Percentiles rank a stretch among this genome's conserved stretches.
phyloP scores from a whole-genome alignment of 345 rosid genomes.

The Acer campestre region DNA sequence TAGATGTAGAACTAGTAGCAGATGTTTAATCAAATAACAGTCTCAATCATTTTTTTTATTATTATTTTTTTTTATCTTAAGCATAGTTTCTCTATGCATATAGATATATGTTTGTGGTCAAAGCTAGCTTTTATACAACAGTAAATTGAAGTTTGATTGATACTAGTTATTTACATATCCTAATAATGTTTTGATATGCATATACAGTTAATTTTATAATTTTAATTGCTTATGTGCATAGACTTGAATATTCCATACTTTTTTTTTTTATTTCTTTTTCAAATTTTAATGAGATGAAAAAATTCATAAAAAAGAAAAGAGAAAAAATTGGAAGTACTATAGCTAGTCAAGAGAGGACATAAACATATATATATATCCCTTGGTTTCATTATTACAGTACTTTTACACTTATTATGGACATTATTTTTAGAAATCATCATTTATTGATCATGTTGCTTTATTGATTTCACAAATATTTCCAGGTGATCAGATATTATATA shows the following conservation, averaged over 20 bases:
- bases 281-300: not conserved
- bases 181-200: not conserved
- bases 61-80: no score
- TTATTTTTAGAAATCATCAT: not conserved
- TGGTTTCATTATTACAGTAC: not conserved
- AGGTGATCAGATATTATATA: not conserved
- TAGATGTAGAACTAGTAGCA: not conserved
- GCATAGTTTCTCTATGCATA: no score
- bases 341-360: not conserved
- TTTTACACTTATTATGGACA: not conserved
- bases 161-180: not conserved
- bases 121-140: not conserved
- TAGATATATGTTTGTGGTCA: no score
- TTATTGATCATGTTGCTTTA: not conserved
- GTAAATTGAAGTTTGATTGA: not conserved
- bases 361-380: not conserved
- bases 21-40: not conserved
- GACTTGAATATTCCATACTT: not conserved
- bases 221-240: not conserved
- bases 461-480: not conserved
- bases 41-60: no score
- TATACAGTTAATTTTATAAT: not conserved
- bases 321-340: not conserved
- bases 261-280: no score
- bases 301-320: not conserved